Evolutionary conservation across 306 rosid species (phyloP), one percentile per base, ranked within the genome.

Genomic region (Biancaea sappan): DNA sequence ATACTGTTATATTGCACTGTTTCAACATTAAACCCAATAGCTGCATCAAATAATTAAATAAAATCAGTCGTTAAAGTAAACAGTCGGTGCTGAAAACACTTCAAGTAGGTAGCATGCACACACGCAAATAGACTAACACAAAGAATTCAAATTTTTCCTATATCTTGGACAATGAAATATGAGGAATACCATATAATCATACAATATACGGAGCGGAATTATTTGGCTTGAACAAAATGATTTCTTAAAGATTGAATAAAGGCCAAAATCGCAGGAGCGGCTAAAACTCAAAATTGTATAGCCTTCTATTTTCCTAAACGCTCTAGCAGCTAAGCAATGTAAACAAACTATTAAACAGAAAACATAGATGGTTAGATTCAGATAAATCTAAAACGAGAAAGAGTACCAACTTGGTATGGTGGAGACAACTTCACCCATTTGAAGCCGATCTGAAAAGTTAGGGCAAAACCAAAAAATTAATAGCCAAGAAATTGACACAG

Each of bases 341-440:
- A 19, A 35, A 4, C 15, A 60, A 78, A 71, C 32, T 21, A 31
- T 22, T 54, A 16, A 46, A 10, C n/a, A 31, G n/a, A 51, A 19
- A 79, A 69, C 25, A 21, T 19, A 50, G 71, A 38, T 28, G 3
- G 32, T 41, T 26, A 72, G 47, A 40, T 73, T 50, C 21, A 73
- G 28, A 70, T n/a, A 79, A 74, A 79, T 53, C 46, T 35, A 79
- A 82, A 71, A 53, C 22, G 67, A 72, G 85, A 84, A 37, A 62
- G 90, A 84, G 75, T 47, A 87, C 98, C 63, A 83, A 95, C 99
- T 95, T 90, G 99, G 99, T 79, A 95, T 95, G 24, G 99, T 95
- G 68, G 99, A 92, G 83, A 95, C 99, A 84, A 95, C 97, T 84
- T 95, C 97, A 28, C 99, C 99, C 99, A 95, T 95, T 89, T 95